Percentiles rank a stretch among this genome's conserved stretches.
phyloP scores from a whole-genome alignment of 2,329 filamentous ascomycete species.

The Venturia pyrina region DNA sequence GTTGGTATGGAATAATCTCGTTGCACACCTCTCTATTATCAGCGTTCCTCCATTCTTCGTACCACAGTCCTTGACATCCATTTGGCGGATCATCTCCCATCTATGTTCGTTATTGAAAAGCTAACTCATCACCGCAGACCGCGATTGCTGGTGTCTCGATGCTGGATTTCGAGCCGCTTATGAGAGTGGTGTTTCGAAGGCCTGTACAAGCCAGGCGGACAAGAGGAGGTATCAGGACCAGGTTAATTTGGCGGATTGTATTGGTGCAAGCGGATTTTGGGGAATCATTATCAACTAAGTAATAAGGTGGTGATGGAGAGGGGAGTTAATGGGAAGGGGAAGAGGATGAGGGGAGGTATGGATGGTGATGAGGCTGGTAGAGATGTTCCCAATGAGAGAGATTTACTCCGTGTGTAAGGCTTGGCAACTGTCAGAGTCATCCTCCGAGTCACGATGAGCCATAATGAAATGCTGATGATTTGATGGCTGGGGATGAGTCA shows the following conservation, averaged over 20 bases:
- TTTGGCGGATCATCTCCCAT: not conserved
- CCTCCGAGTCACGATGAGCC: not conserved
- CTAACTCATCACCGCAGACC: not conserved
- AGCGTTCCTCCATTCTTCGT: too few relatives aligned
- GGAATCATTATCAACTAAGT: not conserved
- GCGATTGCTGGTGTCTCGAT: not conserved
- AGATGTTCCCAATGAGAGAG: too few relatives aligned
- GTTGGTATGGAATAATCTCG: not conserved
- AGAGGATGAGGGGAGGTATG: not conserved
- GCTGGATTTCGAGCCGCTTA: not conserved
- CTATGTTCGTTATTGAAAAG: too few relatives aligned
- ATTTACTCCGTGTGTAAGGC: not conserved
- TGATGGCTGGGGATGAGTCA: not conserved
- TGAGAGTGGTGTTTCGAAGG: not conserved
- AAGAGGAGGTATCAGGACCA: not conserved
- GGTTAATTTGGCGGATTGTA: not conserved
- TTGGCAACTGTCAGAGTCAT: not conserved
- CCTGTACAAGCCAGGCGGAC: not conserved
- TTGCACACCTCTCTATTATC: not conserved
- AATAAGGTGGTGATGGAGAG: not conserved
- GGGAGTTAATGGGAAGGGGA: not conserved
- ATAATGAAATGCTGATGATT: not conserved
- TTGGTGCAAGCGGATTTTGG: not conserved
- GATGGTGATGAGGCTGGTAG: not conserved
- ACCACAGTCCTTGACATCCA: not conserved